These are phyloP conservation scores for Mycena metata DNA, from an alignment of 768 basidiomycete species.

Conservation along the genomic window DNA sequence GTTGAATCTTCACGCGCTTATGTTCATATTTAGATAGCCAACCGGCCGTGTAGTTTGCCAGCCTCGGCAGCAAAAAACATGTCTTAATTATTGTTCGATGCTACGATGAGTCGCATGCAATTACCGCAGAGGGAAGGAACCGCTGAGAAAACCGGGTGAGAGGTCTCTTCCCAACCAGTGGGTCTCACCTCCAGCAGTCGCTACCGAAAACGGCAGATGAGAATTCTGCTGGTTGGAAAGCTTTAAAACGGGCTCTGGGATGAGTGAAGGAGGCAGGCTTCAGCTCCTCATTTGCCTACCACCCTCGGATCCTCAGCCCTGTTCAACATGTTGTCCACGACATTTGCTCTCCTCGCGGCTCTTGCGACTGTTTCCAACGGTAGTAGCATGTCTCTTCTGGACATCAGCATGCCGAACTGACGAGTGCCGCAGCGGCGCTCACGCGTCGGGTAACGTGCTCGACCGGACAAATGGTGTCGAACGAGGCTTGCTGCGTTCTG, in stretches of 20 bases:
- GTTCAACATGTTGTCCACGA: constrained; percentile 6
- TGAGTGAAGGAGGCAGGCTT: background rate
- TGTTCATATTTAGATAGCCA: no score
- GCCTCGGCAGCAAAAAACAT: no score
- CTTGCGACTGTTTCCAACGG: constrained; percentile 1
- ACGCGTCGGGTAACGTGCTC: constrained; percentile 23
- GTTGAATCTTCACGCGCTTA: no score
- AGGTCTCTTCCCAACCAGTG: no score
- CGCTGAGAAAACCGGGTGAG: no score
- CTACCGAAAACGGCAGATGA: background rate
- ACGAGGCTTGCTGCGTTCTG: constrained; percentile 36
- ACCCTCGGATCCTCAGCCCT: background rate
- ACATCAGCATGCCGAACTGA: background rate
- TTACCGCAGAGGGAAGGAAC: no score
- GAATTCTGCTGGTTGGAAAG: background rate
- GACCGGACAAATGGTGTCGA: constrained; percentile 30
- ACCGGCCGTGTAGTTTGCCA: no score
- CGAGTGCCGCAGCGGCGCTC: constrained; percentile 9
- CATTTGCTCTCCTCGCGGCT: background rate
- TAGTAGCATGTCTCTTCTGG: background rate
- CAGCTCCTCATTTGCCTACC: no score
- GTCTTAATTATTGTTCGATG: no score
- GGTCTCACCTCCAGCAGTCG: no score
- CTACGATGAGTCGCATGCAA: no score
- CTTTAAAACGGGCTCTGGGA: background rate